Base-by-base conservation (phyloP, 108 stramenopile species). In the Epipyxis sp. region DNA sequence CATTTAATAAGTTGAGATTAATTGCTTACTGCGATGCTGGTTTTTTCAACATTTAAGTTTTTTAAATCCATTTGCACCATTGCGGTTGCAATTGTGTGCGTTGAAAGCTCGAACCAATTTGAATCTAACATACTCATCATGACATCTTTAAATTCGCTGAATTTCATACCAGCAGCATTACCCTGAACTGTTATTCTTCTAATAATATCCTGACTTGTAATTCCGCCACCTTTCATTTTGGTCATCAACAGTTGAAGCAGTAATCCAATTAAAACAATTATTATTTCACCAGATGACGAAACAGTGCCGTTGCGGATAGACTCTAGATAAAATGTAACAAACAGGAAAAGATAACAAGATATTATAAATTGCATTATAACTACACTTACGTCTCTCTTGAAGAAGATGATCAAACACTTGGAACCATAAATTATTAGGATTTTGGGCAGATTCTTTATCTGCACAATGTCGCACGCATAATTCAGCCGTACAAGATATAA, bases 381-480 rank as follows among this genome's bases (percentile, higher is more conserved):
- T n/a, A 57, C 54, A 57, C 65, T 16, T 68, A 68, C 65, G 65
- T 68, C 41, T 13, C 20, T 68, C 65, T 13, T 13, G 20, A 20
- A 68, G 40, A 25, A 68, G 65, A 37, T 68, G 65, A 37, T 68
- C 65, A 20, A 68, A 25, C 65, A 25, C 65, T 16, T 37, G 35
- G 65, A 68, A 68, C 65, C 65, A 68, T 20, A 40, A 37, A 13
- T 37, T 25, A 16, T n/a, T n/a, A n/a, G n/a, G n/a, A n/a, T n/a
- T n/a, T n/a, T n/a, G n/a, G n/a, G n/a, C n/a, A n/a, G n/a, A n/a
- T n/a, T n/a, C n/a, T n/a, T n/a, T n/a, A n/a, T n/a, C n/a, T n/a
- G n/a, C n/a, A n/a, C n/a, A n/a, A n/a, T n/a, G n/a, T n/a, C n/a
- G n/a, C n/a, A n/a, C n/a, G n/a, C n/a, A n/a, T n/a, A n/a, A n/a